phyloP scores from a whole-genome alignment of 148 eudicot genomes.

The Rhododendron mucronatum region DNA sequence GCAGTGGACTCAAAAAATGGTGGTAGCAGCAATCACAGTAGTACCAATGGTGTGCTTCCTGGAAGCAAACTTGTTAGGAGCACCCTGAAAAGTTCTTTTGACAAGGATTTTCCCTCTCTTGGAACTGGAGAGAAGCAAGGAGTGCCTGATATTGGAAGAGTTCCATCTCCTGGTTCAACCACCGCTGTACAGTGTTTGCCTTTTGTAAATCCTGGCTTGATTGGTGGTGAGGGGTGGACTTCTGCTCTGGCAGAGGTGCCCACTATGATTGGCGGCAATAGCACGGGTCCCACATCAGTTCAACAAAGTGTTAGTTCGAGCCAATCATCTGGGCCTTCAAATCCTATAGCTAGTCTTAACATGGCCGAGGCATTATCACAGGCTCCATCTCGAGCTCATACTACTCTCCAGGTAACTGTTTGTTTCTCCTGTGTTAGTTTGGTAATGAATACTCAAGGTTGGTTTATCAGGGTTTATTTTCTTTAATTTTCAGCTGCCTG shows the following conservation, averaged over 20 bases:
- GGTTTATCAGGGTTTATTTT: not conserved
- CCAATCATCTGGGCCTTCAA: slow-evolving; percentile 30
- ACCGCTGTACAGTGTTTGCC: slow-evolving; percentile 31
- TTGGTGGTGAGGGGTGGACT: slow-evolving; percentile 39
- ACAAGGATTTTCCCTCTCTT: slow-evolving; percentile 44
- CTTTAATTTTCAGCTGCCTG: slow-evolving; percentile 38
- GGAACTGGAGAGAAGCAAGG: slow-evolving; percentile 33
- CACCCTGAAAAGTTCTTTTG: slow-evolving; percentile 56
- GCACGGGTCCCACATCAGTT: slow-evolving; percentile 23
- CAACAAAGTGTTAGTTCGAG: slow-evolving; percentile 17
- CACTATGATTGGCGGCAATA: slow-evolving; percentile 24
- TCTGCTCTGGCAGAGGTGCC: slow-evolving; percentile 58
- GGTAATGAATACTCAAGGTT: not conserved
- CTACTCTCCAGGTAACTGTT: slow-evolving; percentile 51
- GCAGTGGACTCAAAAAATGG: slow-evolving; percentile 28
- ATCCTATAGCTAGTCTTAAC: slow-evolving; percentile 45
- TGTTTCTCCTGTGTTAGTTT: not conserved
- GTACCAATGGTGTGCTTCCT: slow-evolving; percentile 35
- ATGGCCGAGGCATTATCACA: slow-evolving; percentile 89
- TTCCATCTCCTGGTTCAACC: slow-evolving; percentile 42
- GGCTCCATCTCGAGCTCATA: slow-evolving; percentile 52
- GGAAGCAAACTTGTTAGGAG: slow-evolving; percentile 28
- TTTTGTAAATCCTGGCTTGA: slow-evolving; percentile 15
- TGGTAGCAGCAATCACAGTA: slow-evolving; percentile 20
- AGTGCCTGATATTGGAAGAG: slow-evolving; percentile 27